phyloP scores from a whole-genome alignment of 1,284 basidiomycete genomes.

The Marasmius sp. region DNA sequence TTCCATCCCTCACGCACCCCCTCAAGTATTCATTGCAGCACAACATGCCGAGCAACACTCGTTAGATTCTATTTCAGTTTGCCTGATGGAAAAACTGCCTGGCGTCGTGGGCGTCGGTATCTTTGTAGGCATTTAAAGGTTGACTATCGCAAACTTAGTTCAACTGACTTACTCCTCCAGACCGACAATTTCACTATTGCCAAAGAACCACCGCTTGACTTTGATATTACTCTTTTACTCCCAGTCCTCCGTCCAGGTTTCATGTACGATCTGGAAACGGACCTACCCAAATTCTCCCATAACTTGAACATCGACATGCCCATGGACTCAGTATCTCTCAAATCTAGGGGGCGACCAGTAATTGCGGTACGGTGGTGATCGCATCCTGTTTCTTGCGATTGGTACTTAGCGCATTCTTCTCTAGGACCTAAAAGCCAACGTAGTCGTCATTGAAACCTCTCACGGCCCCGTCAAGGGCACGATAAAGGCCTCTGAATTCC shows the following conservation, averaged over 20 bases:
- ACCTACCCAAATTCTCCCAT: background rate
- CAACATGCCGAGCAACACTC: background rate
- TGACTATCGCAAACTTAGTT: no score
- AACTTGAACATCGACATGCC: background rate
- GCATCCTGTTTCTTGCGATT: no score
- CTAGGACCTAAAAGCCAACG: background rate
- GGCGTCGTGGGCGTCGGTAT: constrained; percentile 5
- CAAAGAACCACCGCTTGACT: background rate
- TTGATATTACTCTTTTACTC: background rate
- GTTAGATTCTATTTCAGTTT: background rate
- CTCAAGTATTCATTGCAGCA: constrained; percentile 5
- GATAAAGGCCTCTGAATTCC: background rate
- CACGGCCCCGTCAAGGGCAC: background rate
- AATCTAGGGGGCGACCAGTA: background rate
- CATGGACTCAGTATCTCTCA: background rate
- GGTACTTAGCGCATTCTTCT: background rate
- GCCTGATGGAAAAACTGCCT: constrained; percentile 5
- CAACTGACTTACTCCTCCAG: background rate
- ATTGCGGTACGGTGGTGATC: background rate
- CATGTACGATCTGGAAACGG: background rate
- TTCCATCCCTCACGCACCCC: background rate
- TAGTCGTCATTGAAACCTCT: background rate
- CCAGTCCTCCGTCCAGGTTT: background rate
- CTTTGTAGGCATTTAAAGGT: constrained; percentile 1
- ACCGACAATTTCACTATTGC: background rate